These are phyloP conservation scores for Curvularia lunata DNA, from an alignment of 2,329 filamentous ascomycete species.

Conservation along the genomic window DNA sequence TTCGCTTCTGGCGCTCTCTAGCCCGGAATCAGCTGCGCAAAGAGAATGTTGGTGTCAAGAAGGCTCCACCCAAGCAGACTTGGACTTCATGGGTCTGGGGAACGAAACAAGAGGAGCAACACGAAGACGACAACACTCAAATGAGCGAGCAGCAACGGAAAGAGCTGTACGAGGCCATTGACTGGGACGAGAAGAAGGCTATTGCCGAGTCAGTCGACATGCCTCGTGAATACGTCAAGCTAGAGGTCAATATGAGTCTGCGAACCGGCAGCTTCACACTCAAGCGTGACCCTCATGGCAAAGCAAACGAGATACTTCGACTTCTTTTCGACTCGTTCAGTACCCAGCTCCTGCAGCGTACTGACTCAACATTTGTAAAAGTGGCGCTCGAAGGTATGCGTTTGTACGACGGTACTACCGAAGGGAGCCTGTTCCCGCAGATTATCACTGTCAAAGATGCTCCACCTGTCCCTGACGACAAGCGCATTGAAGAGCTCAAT, in stretches of 20 bases:
- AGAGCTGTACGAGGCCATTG: constrained; percentile 95
- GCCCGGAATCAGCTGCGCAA: constrained; percentile 94
- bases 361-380: constrained; percentile 88
- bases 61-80: constrained; percentile 75
- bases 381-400: constrained; percentile 90
- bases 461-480: constrained; percentile 61
- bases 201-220: constrained; percentile 86
- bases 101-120: constrained; percentile 63
- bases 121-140: constrained; percentile 73
- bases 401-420: constrained; percentile 94
- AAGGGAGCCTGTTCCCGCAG: constrained; percentile 88
- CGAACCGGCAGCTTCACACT: constrained; percentile 95
- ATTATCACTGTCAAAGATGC: constrained; percentile 96
- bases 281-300: constrained; percentile 81
- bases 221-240: constrained; percentile 88
- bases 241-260: constrained; percentile 91
- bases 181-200: constrained; percentile 96
- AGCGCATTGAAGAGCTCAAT: constrained; percentile 57
- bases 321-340: constrained; percentile 94
- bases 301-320: constrained; percentile 80
- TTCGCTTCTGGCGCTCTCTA: constrained; percentile 95
- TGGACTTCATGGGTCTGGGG: constrained; percentile 93
- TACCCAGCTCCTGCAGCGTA: constrained; percentile 85
- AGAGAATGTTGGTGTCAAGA: constrained; percentile 89
- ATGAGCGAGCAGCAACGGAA: constrained; percentile 97